A percentile compares a stretch with the other conserved stretches of the same genome.
Conservation (phyloP, 371 early-diverging fungal species). For the Lichtheimia hyalospora region DNA sequence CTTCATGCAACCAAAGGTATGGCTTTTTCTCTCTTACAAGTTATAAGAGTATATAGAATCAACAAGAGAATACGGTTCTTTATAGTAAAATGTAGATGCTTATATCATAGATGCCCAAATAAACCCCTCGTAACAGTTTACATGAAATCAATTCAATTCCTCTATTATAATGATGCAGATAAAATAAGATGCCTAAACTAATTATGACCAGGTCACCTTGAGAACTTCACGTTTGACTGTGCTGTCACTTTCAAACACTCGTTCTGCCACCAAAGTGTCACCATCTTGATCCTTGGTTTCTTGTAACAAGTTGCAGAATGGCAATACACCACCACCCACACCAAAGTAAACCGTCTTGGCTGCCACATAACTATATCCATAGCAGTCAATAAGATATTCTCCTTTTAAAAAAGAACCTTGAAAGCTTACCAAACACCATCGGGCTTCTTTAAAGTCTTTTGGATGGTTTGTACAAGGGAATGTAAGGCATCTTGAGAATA, state of each 20-base stretch:
- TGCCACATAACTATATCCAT: slow-evolving; percentile 68
- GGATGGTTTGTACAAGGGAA: slow-evolving; percentile 64
- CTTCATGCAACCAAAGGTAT: no score
- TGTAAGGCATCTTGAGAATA: slow-evolving; percentile 72
- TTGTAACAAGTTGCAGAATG: slow-evolving; percentile 60
- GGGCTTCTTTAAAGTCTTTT: slow-evolving; percentile 60
- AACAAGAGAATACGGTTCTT: no score
- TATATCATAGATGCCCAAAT: no score
- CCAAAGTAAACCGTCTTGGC: slow-evolving; percentile 96
- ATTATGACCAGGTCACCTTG: background rate
- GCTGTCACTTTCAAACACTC: slow-evolving; percentile 61
- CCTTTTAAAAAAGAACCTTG: no score
- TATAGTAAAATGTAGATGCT: no score
- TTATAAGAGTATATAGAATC: no score
- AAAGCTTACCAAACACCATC: slow-evolving; percentile 69
- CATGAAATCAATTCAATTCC: background rate
- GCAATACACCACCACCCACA: slow-evolving; percentile 72
- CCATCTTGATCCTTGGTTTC: slow-evolving; percentile 47
- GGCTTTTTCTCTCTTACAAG: no score
- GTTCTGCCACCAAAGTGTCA: slow-evolving; percentile 57
- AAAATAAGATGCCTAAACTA: background rate
- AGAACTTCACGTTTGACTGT: slow-evolving; percentile 79
- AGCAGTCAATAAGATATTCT: background rate
- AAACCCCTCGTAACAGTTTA: no score
- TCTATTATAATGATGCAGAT: background rate